phyloP scores from a whole-genome alignment of 106 monocot species.

The Acorus gramineus region DNA sequence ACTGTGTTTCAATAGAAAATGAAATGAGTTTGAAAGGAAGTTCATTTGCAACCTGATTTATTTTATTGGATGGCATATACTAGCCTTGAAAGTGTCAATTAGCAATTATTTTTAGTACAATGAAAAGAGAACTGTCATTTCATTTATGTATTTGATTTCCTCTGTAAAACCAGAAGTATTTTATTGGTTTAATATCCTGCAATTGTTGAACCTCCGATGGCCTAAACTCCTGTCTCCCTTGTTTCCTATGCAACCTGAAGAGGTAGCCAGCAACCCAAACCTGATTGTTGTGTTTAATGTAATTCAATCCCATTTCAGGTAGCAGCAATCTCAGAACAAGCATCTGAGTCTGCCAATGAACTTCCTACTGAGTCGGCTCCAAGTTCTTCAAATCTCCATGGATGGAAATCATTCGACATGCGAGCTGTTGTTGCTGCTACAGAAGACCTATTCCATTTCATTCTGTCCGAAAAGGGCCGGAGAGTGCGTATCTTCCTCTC shows the following conservation, averaged over 20 bases:
- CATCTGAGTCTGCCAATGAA: constrained; percentile 31
- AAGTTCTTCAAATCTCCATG: constrained; percentile 6
- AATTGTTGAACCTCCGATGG: too few relatives aligned
- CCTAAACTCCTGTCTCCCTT: too few relatives aligned
- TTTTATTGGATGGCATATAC: too few relatives aligned
- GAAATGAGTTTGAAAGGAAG: too few relatives aligned
- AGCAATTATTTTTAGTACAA: too few relatives aligned
- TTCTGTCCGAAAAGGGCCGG: constrained; percentile 77
- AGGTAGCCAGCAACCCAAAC: too few relatives aligned
- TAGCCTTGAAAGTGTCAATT: too few relatives aligned
- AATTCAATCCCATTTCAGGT: constrained; percentile 32
- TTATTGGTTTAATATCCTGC: too few relatives aligned
- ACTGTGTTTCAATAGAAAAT: too few relatives aligned
- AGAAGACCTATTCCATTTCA: constrained; percentile 77
- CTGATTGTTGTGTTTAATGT: too few relatives aligned
- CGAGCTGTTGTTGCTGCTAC: constrained; percentile 79
- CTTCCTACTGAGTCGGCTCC: constrained; percentile 5
- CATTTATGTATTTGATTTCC: not conserved
- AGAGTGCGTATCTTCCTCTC: constrained; percentile 76
- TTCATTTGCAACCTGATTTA: too few relatives aligned
- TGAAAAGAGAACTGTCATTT: not conserved
- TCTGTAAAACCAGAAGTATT: not conserved
- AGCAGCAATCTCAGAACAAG: constrained; percentile 82
- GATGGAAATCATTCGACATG: constrained; percentile 91
- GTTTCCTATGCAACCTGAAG: too few relatives aligned